A percentile compares a stretch with the other conserved stretches of the same genome.
Conservation (phyloP, 306 rosid species). For the Inga oerstediana region DNA sequence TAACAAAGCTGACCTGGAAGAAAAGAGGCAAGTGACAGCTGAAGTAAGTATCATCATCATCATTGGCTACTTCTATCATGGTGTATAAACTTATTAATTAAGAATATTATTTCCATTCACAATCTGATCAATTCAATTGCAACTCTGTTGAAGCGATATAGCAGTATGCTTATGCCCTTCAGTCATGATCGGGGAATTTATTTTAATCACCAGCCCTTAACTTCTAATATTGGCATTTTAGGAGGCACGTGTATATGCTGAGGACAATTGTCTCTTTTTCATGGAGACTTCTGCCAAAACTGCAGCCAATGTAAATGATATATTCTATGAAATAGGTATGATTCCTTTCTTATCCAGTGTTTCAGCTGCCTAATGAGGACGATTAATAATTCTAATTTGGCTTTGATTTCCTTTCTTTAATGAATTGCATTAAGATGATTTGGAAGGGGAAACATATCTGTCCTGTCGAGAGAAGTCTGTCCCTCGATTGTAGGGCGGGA, state of each 20-base stretch:
- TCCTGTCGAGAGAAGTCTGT: slow-evolving; percentile 4
- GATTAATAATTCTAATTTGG: background rate
- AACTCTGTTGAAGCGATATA: background rate
- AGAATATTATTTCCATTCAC: background rate
- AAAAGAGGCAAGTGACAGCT: slow-evolving; percentile 58
- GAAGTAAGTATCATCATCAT: slow-evolving; percentile 44
- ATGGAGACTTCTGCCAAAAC: slow-evolving; percentile 72
- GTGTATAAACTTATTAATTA: slow-evolving; percentile 13
- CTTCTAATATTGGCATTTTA: slow-evolving; percentile 36
- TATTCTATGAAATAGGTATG: slow-evolving; percentile 65
- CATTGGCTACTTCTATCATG: background rate
- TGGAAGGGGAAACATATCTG: background rate
- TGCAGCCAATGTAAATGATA: slow-evolving; percentile 61
- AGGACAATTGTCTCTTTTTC: slow-evolving; percentile 64
- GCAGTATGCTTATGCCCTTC: background rate
- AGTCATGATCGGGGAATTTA: background rate
- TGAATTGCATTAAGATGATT: slow-evolving; percentile 1
- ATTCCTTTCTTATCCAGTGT: slow-evolving; percentile 10
- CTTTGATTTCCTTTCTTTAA: background rate
- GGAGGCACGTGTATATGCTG: slow-evolving; percentile 66
- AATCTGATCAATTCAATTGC: background rate
- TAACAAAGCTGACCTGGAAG: slow-evolving; percentile 67
- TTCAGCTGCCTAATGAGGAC: slow-evolving; percentile 13
- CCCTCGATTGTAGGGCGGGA: slow-evolving; percentile 7
- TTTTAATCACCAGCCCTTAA: slow-evolving; percentile 1